Percentiles rank a stretch among this genome's conserved stretches.
These are phyloP conservation scores for Penicillium maclennaniae DNA, from an alignment of 495 filamentous ascomycete species.

Conservation along the genomic window DNA sequence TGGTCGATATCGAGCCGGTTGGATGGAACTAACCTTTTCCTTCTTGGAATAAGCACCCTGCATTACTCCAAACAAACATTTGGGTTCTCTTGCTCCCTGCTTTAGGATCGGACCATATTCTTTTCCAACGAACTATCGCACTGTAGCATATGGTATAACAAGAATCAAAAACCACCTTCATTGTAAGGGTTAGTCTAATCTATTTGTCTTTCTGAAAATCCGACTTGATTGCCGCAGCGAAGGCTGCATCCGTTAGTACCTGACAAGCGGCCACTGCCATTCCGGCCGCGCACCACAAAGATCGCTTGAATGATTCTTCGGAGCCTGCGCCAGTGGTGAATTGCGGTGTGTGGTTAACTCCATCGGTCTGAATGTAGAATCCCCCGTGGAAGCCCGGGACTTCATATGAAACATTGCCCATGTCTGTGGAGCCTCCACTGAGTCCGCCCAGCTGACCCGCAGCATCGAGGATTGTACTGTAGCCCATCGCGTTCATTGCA, in stretches of 20 bases:
- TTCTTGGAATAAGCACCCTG: no score
- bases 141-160: no score
- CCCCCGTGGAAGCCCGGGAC: slow-evolving; percentile 56
- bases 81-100: no score
- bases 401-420: slow-evolving; percentile 53
- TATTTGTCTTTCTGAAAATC: slow-evolving; percentile 31
- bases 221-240: slow-evolving; percentile 34
- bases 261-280: slow-evolving; percentile 53
- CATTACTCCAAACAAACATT: no score
- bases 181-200: no score
- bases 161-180: no score
- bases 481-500: slow-evolving; percentile 44
- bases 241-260: slow-evolving; percentile 44
- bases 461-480: slow-evolving; percentile 39
- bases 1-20: no score
- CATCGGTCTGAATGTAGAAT: slow-evolving; percentile 48
- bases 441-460: slow-evolving; percentile 29
- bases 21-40: no score
- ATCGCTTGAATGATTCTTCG: slow-evolving; percentile 40
- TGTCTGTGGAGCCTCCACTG: slow-evolving; percentile 35
- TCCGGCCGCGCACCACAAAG: slow-evolving; percentile 49
- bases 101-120: no score
- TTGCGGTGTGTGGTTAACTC: slow-evolving; percentile 52
- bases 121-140: no score
- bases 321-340: slow-evolving; percentile 53